These are phyloP conservation scores for Guadua angustifolia DNA, from an alignment of 176 grass and related monocot genomes.

Conservation along the genomic window DNA sequence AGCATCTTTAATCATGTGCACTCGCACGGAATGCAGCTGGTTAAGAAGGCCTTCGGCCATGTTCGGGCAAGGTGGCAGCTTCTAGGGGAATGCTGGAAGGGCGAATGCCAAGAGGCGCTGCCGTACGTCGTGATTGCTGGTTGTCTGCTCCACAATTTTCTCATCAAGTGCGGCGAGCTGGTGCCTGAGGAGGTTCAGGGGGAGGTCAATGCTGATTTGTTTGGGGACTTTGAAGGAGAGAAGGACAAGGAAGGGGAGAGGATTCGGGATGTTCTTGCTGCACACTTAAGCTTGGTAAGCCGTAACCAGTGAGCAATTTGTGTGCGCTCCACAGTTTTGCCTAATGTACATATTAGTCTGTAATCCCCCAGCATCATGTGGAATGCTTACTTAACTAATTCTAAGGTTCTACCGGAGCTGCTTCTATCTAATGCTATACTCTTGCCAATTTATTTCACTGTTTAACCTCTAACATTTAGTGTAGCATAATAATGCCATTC, in stretches of 20 bases:
- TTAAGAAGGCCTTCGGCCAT: no score
- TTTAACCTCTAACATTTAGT: neutral
- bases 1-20: no score
- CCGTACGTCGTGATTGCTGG: no score
- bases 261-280: slow-evolving; percentile 81
- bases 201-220: no score
- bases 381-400: slow-evolving; percentile 25
- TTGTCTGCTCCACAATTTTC: no score
- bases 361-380: slow-evolving; percentile 22
- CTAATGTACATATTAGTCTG: slow-evolving; percentile 24
- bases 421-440: slow-evolving; percentile 16
- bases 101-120: no score
- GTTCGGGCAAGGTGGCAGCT: no score
- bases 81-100: no score
- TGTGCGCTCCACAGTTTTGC: neutral
- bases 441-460: slow-evolving; percentile 12
- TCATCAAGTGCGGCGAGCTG: no score
- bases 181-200: no score
- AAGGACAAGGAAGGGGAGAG: slow-evolving; percentile 73
- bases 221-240: slow-evolving; percentile 63
- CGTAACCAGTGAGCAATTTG: slow-evolving; percentile 25
- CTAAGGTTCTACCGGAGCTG: slow-evolving; percentile 25
- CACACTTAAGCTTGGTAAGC: no score
- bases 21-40: no score
- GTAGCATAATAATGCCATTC: neutral